These are phyloP conservation scores for Hypoxylon sp. DNA, from an alignment of 2,329 filamentous ascomycete species.

Conservation along the genomic window DNA sequence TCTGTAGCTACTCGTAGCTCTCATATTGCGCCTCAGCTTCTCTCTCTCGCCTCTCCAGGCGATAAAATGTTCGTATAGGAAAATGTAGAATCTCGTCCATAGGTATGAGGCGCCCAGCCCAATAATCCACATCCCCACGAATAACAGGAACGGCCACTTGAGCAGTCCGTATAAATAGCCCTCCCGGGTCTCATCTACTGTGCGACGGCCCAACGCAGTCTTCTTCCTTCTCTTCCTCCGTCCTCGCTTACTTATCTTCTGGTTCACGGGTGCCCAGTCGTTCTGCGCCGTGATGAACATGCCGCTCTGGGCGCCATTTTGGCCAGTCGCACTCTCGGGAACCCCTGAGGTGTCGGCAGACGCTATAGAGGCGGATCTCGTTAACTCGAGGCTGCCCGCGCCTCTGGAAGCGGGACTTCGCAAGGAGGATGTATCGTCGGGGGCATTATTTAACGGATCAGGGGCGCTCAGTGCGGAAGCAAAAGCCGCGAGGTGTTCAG, in stretches of 20 bases:
- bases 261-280: constrained; percentile 93
- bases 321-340: constrained; percentile 53
- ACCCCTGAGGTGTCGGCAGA: constrained; percentile 56
- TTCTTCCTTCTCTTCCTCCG: constrained; percentile 59
- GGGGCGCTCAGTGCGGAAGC: constrained; percentile 86
- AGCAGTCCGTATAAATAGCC: constrained; percentile 90
- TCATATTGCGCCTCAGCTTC: constrained; percentile 77
- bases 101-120: constrained; percentile 82
- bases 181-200: constrained; percentile 93
- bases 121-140: constrained; percentile 84
- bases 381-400: constrained; percentile 59
- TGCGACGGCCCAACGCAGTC: constrained; percentile 68
- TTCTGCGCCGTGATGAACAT: constrained; percentile 90
- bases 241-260: constrained; percentile 70
- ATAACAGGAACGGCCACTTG: constrained; percentile 91
- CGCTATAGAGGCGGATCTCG: constrained; percentile 59
- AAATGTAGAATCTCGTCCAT: constrained; percentile 89
- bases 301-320: constrained; percentile 55
- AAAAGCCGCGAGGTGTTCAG: constrained; percentile 83
- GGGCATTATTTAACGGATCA: constrained; percentile 76
- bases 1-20: constrained; percentile 79
- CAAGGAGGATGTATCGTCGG: constrained; percentile 64
- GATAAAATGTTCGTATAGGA: constrained; percentile 90
- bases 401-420: constrained; percentile 61
- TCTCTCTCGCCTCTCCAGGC: constrained; percentile 89